These are phyloP conservation scores for Microascus cirrosus DNA, from an alignment of 2,329 filamentous ascomycete species.

Conservation along the genomic window DNA sequence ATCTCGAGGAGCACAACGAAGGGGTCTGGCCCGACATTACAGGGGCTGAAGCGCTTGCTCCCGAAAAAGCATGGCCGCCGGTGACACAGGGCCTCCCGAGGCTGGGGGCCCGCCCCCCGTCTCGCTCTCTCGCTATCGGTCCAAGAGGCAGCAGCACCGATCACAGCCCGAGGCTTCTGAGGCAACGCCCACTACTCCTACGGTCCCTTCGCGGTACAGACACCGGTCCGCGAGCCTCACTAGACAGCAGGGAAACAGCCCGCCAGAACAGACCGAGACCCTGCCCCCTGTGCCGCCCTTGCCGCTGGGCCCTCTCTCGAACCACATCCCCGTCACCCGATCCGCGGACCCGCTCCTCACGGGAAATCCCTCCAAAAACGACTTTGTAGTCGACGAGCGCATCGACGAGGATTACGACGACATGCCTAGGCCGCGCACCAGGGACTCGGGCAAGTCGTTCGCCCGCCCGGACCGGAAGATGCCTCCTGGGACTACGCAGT, in stretches of 20 bases:
- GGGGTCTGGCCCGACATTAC: background rate
- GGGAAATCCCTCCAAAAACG: background rate
- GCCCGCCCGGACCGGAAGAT: background rate
- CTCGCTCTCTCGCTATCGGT: slow-evolving; percentile 1
- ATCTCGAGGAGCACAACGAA: background rate
- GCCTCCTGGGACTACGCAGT: background rate
- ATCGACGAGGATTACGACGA: background rate
- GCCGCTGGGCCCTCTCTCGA: background rate
- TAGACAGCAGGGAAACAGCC: background rate
- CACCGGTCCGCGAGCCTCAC: background rate
- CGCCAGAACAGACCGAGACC: background rate
- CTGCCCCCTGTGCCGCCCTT: slow-evolving; percentile 2
- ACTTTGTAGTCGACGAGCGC: background rate
- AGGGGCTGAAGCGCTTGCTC: background rate
- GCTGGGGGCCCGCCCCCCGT: background rate
- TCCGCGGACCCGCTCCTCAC: background rate
- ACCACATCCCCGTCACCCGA: slow-evolving; percentile 2
- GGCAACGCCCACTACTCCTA: background rate
- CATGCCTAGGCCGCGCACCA: background rate
- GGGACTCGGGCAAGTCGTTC: slow-evolving; percentile 4
- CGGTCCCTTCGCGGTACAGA: background rate
- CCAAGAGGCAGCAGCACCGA: slow-evolving; percentile 3
- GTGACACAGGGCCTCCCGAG: background rate
- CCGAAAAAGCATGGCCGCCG: background rate
- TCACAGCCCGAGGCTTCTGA: background rate